A percentile compares a stretch with the other conserved stretches of the same genome.
phyloP scores from a whole-genome alignment of 2,329 filamentous ascomycete species.

The Nothophoma quercina region DNA sequence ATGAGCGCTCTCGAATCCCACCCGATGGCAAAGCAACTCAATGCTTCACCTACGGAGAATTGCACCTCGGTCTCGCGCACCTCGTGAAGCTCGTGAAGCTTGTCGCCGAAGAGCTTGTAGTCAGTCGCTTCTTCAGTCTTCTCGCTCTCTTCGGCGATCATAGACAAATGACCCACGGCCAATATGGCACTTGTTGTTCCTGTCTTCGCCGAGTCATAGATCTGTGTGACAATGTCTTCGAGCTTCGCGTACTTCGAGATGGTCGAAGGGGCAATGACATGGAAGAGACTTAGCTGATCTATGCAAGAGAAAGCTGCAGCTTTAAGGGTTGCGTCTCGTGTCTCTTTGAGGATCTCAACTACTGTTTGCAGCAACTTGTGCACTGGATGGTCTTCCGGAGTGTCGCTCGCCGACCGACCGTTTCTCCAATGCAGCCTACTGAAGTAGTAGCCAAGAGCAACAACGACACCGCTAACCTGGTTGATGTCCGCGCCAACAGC shows the following conservation, averaged over 20 bases:
- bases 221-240: slow-evolving; percentile 65
- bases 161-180: slow-evolving; percentile 79
- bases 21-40: slow-evolving; percentile 77
- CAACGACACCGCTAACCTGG: slow-evolving; percentile 66
- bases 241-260: slow-evolving; percentile 46
- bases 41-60: slow-evolving; percentile 87
- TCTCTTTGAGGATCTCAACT: slow-evolving; percentile 61
- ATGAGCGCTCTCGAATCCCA: slow-evolving; percentile 85
- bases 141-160: slow-evolving; percentile 60
- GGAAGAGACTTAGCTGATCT: slow-evolving; percentile 68
- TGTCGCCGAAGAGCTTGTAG: slow-evolving; percentile 67
- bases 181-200: slow-evolving; percentile 82
- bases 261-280: slow-evolving; percentile 57
- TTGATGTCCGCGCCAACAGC: slow-evolving; percentile 68
- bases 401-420: slow-evolving; percentile 19
- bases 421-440: slow-evolving; percentile 65
- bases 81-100: slow-evolving; percentile 80
- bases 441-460: slow-evolving; percentile 65
- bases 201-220: slow-evolving; percentile 75
- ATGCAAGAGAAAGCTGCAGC: slow-evolving; percentile 66
- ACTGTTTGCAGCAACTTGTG: slow-evolving; percentile 55
- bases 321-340: slow-evolving; percentile 64
- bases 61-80: slow-evolving; percentile 86
- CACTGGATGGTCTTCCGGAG: slow-evolving; percentile 46
- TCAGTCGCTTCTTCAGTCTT: slow-evolving; percentile 41